Conservation (phyloP, 164 flowering plant species). For the Chimonanthus salicifolius region DNA sequence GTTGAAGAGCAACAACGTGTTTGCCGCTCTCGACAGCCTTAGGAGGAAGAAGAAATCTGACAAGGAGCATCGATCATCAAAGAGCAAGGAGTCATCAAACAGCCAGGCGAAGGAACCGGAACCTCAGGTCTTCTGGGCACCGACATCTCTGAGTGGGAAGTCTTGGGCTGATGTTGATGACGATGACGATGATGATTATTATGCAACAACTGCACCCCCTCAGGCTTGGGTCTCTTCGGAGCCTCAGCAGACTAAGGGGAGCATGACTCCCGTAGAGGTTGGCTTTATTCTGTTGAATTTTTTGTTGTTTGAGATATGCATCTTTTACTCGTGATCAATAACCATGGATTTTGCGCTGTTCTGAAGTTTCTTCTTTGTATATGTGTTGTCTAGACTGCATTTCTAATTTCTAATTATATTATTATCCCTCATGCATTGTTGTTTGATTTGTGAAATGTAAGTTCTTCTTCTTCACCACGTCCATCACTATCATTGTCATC, state of each 20-base stretch:
- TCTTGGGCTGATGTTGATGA: conserved; percentile 94
- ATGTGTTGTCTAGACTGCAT: too few relatives aligned
- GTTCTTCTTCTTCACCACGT: not conserved
- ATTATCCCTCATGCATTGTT: not conserved
- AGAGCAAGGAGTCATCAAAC: conserved; percentile 41
- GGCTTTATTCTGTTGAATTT: not conserved
- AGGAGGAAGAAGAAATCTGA: conserved; percentile 64
- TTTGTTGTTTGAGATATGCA: not conserved
- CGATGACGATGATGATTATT: conserved; percentile 74
- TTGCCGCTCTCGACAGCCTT: conserved; percentile 51
- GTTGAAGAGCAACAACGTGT: conserved; percentile 46
- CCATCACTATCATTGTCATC: too few relatives aligned
- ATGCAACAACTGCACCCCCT: conserved; percentile 69
- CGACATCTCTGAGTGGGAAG: conserved; percentile 55
- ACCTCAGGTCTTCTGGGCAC: conserved; percentile 70
- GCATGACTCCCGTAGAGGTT: conserved; percentile 35
- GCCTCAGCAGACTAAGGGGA: conserved; percentile 27
- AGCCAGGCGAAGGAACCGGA: conserved; percentile 35
- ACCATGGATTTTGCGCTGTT: not conserved
- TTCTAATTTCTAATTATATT: too few relatives aligned
- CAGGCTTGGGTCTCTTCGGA: conserved; percentile 42
- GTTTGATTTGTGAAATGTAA: not conserved
- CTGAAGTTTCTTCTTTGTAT: too few relatives aligned
- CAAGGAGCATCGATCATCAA: conserved; percentile 39
- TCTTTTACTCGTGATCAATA: not conserved